phyloP scores from a whole-genome alignment of 1,139 yeast genomes.

The Hyphopichia fennica region DNA sequence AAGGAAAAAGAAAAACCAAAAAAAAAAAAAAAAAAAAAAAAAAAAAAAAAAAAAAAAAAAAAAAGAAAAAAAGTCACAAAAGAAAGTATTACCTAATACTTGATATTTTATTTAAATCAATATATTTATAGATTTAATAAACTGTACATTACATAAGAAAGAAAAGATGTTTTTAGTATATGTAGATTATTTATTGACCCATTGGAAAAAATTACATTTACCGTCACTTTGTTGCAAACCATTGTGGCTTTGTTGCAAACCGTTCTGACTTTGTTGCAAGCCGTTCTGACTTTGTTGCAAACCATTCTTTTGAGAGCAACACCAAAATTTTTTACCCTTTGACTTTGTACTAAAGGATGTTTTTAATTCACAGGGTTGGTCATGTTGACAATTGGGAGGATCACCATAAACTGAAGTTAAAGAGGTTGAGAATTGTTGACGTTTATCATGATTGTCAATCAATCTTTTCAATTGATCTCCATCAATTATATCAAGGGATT shows the following conservation, averaged over 20 bases:
- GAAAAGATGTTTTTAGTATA: not conserved
- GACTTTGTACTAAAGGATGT: slow-evolving; percentile 46
- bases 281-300: too few relatives aligned
- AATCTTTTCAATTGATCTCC: not conserved
- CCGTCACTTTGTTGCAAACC: too few relatives aligned
- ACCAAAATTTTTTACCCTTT: slow-evolving; percentile 62
- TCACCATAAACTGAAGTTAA: slow-evolving; percentile 22
- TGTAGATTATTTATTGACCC: slow-evolving; percentile 20
- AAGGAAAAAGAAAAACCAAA: not conserved
- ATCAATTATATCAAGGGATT: not conserved
- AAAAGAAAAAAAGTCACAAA: not conserved
- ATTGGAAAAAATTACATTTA: slow-evolving; percentile 35
- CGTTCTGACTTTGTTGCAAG: too few relatives aligned
- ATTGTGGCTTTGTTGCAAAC: too few relatives aligned
- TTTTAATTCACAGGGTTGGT: slow-evolving; percentile 46
- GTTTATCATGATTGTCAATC: not conserved
- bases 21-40: not conserved
- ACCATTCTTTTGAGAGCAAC: slow-evolving; percentile 39
- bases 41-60: not conserved
- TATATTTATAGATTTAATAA: slow-evolving; percentile 1
- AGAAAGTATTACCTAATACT: not conserved
- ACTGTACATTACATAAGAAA: slow-evolving; percentile 1
- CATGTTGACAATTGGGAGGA: slow-evolving; percentile 54
- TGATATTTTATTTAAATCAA: not conserved
- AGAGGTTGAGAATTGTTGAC: not conserved